These are phyloP conservation scores for Suillus variegatus DNA, from an alignment of 768 basidiomycete genomes.

Conservation along the genomic window DNA sequence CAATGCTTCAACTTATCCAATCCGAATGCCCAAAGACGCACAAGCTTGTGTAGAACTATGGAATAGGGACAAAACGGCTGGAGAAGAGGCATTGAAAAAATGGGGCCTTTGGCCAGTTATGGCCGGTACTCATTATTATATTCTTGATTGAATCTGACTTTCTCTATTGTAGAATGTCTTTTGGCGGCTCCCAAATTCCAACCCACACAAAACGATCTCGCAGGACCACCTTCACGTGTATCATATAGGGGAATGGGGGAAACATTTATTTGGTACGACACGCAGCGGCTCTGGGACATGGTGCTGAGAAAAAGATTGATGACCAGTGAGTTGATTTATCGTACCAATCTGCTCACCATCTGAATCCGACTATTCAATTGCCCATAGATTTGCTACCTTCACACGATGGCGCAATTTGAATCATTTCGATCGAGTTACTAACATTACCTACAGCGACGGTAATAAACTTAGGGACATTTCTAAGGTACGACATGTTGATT, in stretches of 20 bases:
- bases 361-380: background rate
- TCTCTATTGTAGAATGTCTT: slow-evolving; percentile 35
- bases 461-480: slow-evolving; percentile 37
- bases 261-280: slow-evolving; percentile 32
- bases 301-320: slow-evolving; percentile 8
- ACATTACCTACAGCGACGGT: slow-evolving; percentile 34
- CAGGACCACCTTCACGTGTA: slow-evolving; percentile 43
- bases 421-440: slow-evolving; percentile 29
- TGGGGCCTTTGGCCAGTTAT: slow-evolving; percentile 14
- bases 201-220: slow-evolving; percentile 35
- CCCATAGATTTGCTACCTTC: slow-evolving; percentile 24
- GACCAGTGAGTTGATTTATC: slow-evolving; percentile 24
- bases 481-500: slow-evolving; percentile 27
- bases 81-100: slow-evolving; percentile 18
- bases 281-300: slow-evolving; percentile 16
- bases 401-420: slow-evolving; percentile 36
- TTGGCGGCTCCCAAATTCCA: slow-evolving; percentile 35
- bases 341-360: background rate
- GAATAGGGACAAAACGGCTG: slow-evolving; percentile 16
- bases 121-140: slow-evolving; percentile 34
- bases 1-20: slow-evolving; percentile 16
- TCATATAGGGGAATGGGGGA: slow-evolving; percentile 31
- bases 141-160: slow-evolving; percentile 3
- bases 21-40: slow-evolving; percentile 10
- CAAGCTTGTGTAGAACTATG: slow-evolving; percentile 17